These are phyloP conservation scores for Ustulina deusta DNA, from an alignment of 2,329 filamentous ascomycete species.

Conservation along the genomic window DNA sequence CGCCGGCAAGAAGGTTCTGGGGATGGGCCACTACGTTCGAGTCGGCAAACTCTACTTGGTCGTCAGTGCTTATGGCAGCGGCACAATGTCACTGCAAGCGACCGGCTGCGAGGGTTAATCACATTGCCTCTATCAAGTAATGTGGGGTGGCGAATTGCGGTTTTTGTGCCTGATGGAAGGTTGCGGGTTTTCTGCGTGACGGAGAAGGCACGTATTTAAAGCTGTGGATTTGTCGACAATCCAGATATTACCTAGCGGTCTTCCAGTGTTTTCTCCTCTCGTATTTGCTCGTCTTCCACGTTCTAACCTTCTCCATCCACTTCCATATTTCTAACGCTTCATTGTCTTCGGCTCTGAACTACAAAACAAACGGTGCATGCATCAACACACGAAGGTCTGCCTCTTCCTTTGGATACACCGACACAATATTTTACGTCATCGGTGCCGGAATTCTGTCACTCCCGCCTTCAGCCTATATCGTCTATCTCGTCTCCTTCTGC, in stretches of 20 bases:
- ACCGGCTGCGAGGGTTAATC: background rate
- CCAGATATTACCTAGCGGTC: too few species aligned
- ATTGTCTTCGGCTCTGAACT: background rate
- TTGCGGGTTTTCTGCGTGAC: conserved; percentile 26
- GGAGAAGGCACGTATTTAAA: background rate
- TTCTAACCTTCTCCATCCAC: background rate
- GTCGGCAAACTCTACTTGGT: conserved; percentile 8
- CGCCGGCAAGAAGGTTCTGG: background rate
- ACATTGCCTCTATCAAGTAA: background rate
- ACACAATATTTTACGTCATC: conserved; percentile 23
- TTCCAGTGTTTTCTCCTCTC: background rate
- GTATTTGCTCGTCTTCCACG: background rate
- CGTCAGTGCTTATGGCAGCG: background rate
- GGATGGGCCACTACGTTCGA: background rate
- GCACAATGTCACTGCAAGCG: background rate
- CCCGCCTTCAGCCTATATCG: conserved; percentile 37
- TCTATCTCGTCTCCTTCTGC: conserved; percentile 19
- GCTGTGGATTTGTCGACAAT: background rate
- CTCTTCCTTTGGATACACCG: background rate
- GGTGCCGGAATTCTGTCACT: background rate
- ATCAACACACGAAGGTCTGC: conserved; percentile 1
- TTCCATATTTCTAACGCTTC: background rate
- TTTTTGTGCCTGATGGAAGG: conserved; percentile 30
- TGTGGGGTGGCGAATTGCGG: conserved; percentile 32
- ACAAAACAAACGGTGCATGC: background rate